These are phyloP conservation scores for Filosporella fistucella DNA, from an alignment of 495 filamentous ascomycete species.

Conservation along the genomic window DNA sequence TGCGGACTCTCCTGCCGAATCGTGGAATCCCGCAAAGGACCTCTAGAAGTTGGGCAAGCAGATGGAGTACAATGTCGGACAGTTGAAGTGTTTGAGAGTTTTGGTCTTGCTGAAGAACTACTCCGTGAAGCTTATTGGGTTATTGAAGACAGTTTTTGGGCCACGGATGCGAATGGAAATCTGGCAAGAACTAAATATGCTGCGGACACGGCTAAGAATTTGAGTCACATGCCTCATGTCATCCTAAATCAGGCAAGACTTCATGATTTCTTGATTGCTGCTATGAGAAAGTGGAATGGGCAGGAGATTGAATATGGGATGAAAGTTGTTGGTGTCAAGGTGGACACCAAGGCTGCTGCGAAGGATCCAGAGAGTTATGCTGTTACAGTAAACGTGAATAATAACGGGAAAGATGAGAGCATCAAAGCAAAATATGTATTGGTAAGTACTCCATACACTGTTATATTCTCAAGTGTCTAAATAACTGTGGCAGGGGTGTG, in stretches of 20 bases:
- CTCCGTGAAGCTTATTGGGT: slow-evolving; percentile 70
- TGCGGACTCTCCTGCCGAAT: slow-evolving; percentile 57
- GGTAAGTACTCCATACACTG: slow-evolving; percentile 37
- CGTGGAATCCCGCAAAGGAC: slow-evolving; percentile 56
- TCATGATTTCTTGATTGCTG: slow-evolving; percentile 56
- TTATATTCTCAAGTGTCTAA: background rate
- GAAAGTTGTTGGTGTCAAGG: slow-evolving; percentile 47
- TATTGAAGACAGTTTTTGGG: slow-evolving; percentile 64
- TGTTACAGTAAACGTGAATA: slow-evolving; percentile 48
- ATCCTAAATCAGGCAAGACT: slow-evolving; percentile 75
- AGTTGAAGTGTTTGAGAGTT: slow-evolving; percentile 76
- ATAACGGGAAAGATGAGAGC: slow-evolving; percentile 43
- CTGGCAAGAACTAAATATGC: slow-evolving; percentile 51
- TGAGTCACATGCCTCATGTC: slow-evolving; percentile 68
- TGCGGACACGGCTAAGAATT: slow-evolving; percentile 56
- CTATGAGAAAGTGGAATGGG: slow-evolving; percentile 38
- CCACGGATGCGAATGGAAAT: slow-evolving; percentile 25
- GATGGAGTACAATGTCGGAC: slow-evolving; percentile 79
- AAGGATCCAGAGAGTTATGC: slow-evolving; percentile 42
- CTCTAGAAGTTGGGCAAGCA: slow-evolving; percentile 66
- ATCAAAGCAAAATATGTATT: slow-evolving; percentile 66
- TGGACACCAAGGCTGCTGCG: slow-evolving; percentile 38
- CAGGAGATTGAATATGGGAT: slow-evolving; percentile 58
- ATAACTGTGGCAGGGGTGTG: slow-evolving; percentile 55
- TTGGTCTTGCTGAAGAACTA: slow-evolving; percentile 65